Base-by-base conservation (phyloP, 2,329 filamentous ascomycete species). In the Herpomyces periplanetae region DNA sequence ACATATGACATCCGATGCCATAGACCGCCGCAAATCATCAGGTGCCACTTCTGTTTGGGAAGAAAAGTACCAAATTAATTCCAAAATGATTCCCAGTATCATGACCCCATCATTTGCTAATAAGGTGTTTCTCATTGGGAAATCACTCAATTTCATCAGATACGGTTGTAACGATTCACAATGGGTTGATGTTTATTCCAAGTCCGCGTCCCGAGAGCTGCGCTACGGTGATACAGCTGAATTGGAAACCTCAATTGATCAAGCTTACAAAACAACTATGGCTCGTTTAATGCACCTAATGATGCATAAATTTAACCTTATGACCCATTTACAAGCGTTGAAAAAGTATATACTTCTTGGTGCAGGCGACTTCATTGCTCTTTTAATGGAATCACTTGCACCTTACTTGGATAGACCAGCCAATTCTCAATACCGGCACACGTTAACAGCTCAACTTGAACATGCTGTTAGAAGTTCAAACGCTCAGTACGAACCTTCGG, bases 181-280 rank as follows among this genome's bases (percentile, higher is more conserved):
- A 13, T 96, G 80, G 80, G 80, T 96, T 2, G 73, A 88, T 32
- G 60, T 60, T 13, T 91, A 96, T 39, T 87, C 73, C 11, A 87
- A 84, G 34, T 62, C 60, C 19, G 65, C 73, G 1, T 87, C 73
- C 5, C 84, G 80, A 37, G 69, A 87, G 37, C 48, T 96, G 13
- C 55, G 57, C 18, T 91, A 96, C 33, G 73, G 73, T 19, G 75
- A 91, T 37, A 88, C 73, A 4, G 68, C 68, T 0, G 84, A 63
- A 1, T 49, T 96, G 1, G 73, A 87, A 34, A 56, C 58, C 1
- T 88, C 69, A 39, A 96, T 96, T 29, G 80, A 88, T 29, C 68
- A 88, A 30, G 80, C 84, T 2, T 87, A 96, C 43, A 87, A 85
- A 38, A 80, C 69, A 0, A 91, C 84, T 4, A 96, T 96, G 75